These are phyloP conservation scores for Dalbergia cultrata DNA, from an alignment of 306 rosid species.

Conservation along the genomic window DNA sequence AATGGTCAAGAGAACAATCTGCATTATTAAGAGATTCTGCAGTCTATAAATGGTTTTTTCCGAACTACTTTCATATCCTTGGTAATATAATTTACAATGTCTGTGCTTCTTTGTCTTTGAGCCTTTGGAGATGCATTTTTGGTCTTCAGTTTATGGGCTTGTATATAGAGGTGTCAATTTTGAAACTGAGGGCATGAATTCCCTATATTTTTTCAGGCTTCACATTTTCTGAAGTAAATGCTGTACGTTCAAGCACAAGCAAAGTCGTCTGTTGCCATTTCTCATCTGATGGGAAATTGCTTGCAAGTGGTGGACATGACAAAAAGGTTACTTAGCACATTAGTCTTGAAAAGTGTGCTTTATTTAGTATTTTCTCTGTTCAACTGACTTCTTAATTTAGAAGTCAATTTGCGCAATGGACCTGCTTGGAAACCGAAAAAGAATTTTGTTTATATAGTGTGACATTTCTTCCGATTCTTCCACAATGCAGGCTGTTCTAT, in stretches of 20 bases:
- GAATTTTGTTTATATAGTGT: conserved; percentile 18
- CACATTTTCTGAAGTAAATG: conserved; percentile 72
- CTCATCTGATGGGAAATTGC: conserved; percentile 96
- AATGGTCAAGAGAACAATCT: not conserved
- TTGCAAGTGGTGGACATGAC: conserved; percentile 98
- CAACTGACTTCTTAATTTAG: conserved; percentile 32
- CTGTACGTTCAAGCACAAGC: conserved; percentile 74
- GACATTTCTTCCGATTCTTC: conserved; percentile 35
- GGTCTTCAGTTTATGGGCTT: conserved; percentile 17
- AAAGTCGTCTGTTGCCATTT: conserved; percentile 91
- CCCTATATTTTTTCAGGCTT: conserved; percentile 68
- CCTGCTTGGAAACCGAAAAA: conserved; percentile 20
- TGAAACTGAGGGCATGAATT: conserved; percentile 45
- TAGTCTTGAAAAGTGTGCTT: not conserved
- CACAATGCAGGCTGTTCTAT: conserved; percentile 84
- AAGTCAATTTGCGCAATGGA: not conserved
- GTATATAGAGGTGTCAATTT: not conserved
- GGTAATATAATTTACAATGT: conserved; percentile 19
- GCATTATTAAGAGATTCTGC: not conserved
- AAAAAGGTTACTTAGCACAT: conserved; percentile 71
- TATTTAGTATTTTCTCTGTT: conserved; percentile 24
- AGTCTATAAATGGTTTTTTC: not conserved
- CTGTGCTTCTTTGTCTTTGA: not conserved
- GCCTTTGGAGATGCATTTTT: not conserved
- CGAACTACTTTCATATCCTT: not conserved